Conservation (phyloP, 1,139 yeast species). For the Yamadazyma spencermartinsiae region DNA sequence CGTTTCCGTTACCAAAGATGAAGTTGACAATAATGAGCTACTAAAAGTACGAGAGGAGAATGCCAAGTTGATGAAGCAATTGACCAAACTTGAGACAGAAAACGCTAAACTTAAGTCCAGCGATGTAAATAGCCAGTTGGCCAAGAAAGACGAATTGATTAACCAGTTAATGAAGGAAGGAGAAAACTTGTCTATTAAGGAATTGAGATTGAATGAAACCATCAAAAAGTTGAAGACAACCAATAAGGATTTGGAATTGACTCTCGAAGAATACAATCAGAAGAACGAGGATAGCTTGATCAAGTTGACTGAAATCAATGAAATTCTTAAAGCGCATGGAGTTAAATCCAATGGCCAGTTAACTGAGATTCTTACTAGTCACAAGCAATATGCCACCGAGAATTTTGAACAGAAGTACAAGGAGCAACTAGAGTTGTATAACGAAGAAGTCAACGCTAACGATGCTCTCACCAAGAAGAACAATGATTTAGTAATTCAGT, state of each 20-base stretch:
- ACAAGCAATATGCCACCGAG: constrained; percentile 15
- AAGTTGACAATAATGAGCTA: no score
- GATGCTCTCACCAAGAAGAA: constrained; percentile 32
- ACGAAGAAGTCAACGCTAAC: constrained; percentile 36
- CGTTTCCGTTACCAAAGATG: no score
- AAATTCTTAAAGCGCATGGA: constrained; percentile 27
- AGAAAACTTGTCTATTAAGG: constrained; percentile 70
- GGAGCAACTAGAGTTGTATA: constrained; percentile 21
- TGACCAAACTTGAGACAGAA: constrained; percentile 6
- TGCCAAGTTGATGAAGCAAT: constrained; percentile 4
- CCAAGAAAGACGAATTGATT: constrained; percentile 59
- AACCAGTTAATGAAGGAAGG: constrained; percentile 73
- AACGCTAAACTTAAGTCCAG: constrained; percentile 6
- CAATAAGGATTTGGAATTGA: constrained; percentile 44
- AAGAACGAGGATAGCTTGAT: constrained; percentile 30
- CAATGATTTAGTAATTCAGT: constrained; percentile 40
- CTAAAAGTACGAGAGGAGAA: constrained; percentile 8
- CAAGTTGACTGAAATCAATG: constrained; percentile 36
- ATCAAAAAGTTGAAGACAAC: constrained; percentile 61
- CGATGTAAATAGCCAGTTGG: constrained; percentile 23
- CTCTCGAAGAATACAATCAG: constrained; percentile 33
- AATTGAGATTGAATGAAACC: constrained; percentile 65
- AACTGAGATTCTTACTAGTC: constrained; percentile 19
- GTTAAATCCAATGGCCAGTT: constrained; percentile 29
- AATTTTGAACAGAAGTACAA: constrained; percentile 21